Base-by-base conservation (phyloP, 2,329 filamentous ascomycete genomes). In the Coleophoma crateriformis region DNA sequence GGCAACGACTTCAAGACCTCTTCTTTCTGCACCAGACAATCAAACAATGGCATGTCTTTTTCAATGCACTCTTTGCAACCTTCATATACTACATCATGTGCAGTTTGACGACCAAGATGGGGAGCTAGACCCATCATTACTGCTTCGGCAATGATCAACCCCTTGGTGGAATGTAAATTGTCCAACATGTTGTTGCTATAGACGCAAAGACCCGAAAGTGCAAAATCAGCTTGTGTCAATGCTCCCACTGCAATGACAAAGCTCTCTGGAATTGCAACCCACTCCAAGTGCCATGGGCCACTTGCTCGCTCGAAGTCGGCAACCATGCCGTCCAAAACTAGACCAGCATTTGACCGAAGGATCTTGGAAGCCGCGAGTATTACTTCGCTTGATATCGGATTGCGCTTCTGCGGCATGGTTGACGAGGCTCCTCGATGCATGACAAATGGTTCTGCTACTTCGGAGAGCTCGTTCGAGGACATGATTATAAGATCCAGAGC, bases 101-200 rank as follows among this genome's bases (percentile, higher is more conserved):
- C 77, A 15, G 70, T 67, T 51, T 77, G 74, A 13, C 78, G 67
- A 8, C 78, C 77, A 38, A 77, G 64, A 61, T 72, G 65, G 14
- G 70, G 68, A n/a, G 76, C 78, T 45, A 81, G 66, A 1, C 70
- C 73, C 78, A 81, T 81, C 77, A 81, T 81, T n/a, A 81, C 75
- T 2, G 78, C 76, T 63, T 81, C 78, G 0, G 70, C 77, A 12
- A 80, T 77, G 54, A 81, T 81, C 17, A 81, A 61, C 0, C 77
- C 77, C 39, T 65, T 65, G 0, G 76, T 78, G 1, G 72, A 77
- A 42, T 71, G 66, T 1, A 81, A 64, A 52, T 81, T 82, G 0
- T 62, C 58, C 47, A 71, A 56, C 76, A 81, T 79, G 13, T 69
- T 63, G 45, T 71, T 67, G 0, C 64, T 64, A 52, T 80, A 70